Conservation (phyloP, 106 monocot genomes). For the Agapanthus africanus region DNA sequence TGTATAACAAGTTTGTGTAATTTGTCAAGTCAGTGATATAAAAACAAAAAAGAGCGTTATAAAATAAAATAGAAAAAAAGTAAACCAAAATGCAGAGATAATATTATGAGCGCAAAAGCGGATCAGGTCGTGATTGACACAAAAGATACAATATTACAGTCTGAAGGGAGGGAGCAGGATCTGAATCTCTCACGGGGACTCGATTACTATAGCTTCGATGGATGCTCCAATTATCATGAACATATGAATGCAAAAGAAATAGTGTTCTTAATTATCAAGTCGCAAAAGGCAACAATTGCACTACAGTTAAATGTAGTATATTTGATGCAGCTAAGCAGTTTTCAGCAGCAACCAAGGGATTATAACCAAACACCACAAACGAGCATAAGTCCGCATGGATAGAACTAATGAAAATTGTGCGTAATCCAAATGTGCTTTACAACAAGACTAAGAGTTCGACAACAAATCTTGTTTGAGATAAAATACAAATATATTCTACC, state of each 20-base stretch:
- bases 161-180: too few species aligned
- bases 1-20: constrained; percentile 13
- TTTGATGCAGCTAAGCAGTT: too few species aligned
- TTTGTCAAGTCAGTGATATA: not conserved
- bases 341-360: not conserved
- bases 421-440: not conserved
- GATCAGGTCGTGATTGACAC: too few species aligned
- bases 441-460: not conserved
- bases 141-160: too few species aligned
- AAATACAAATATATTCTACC: constrained; percentile 5
- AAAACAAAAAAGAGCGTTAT: constrained; percentile 3
- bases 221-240: too few species aligned
- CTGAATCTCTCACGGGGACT: too few species aligned
- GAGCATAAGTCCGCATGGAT: not conserved
- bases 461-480: not conserved
- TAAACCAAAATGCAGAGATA: too few species aligned
- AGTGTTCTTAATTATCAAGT: too few species aligned
- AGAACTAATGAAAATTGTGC: not conserved
- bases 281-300: not conserved
- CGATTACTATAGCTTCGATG: too few species aligned
- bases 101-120: too few species aligned
- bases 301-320: not conserved
- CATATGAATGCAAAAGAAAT: too few species aligned
- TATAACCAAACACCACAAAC: not conserved
- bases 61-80: too few species aligned